Evolutionary conservation across 2,329 filamentous ascomycete species (phyloP).

Genomic region (Fusarium sp.): DNA sequence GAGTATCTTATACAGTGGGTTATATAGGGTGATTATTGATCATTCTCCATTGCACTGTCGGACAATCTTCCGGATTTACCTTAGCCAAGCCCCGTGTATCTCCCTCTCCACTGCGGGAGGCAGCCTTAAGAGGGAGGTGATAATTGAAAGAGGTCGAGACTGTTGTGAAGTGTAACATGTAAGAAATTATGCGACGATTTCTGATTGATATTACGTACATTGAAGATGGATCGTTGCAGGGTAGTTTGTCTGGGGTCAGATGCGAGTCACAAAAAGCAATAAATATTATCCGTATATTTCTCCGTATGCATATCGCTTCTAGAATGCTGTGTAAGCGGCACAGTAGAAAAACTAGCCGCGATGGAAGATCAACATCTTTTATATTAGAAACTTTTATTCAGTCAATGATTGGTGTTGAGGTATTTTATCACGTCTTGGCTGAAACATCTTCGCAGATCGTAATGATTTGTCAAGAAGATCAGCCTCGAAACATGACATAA

Average conservation of each 20-base stretch:
- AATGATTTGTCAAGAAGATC: neutral
- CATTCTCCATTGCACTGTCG: neutral
- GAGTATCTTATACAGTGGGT: neutral
- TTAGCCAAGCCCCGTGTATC: neutral
- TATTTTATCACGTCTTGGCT: neutral
- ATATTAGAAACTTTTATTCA: neutral
- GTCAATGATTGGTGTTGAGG: neutral
- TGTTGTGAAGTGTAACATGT: neutral
- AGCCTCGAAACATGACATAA: neutral
- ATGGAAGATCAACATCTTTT: neutral
- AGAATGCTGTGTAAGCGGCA: neutral
- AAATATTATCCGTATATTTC: too few relatives aligned
- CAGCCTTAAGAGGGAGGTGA: constrained; percentile 29
- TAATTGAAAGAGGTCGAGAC: neutral
- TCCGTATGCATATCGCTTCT: neutral
- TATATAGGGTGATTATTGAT: neutral
- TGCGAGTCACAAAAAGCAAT: constrained; percentile 2
- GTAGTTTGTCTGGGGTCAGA: neutral
- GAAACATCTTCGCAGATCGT: neutral
- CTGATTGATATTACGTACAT: constrained; percentile 8
- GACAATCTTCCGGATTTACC: constrained; percentile 10
- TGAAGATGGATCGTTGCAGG: constrained; percentile 8
- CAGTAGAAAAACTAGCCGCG: neutral
- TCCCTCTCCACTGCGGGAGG: constrained; percentile 9
- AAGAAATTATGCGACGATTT: constrained; percentile 1